A percentile compares a stretch with the other conserved stretches of the same genome.
Conservation (phyloP, 805 yeast species). For the Candida alai region DNA sequence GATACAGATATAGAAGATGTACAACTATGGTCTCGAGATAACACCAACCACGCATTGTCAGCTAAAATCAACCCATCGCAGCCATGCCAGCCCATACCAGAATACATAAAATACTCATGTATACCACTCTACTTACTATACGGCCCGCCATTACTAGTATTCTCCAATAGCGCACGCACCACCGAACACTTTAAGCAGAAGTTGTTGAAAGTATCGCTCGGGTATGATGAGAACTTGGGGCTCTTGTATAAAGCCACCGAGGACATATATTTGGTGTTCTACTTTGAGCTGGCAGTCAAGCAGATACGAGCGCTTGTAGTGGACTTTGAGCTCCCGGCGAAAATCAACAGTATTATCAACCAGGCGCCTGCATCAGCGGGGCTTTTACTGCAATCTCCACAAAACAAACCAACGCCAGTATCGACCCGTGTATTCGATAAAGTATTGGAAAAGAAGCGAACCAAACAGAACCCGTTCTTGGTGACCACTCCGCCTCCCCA, state of each 20-base stretch:
- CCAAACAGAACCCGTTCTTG: slow-evolving; percentile 14
- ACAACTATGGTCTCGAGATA: slow-evolving; percentile 18
- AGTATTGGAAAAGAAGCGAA: slow-evolving; percentile 27
- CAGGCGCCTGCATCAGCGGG: not conserved
- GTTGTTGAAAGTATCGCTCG: slow-evolving; percentile 10
- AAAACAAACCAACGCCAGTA: not conserved
- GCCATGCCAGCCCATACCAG: slow-evolving; percentile 5
- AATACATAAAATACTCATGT: slow-evolving; percentile 14
- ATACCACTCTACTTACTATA: slow-evolving; percentile 25
- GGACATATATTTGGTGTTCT: slow-evolving; percentile 22
- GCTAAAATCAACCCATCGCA: not conserved
- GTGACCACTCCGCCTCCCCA: slow-evolving; percentile 7
- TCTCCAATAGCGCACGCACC: slow-evolving; percentile 16
- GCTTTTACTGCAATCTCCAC: no score
- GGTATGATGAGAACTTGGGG: slow-evolving; percentile 13
- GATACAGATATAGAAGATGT: slow-evolving; percentile 14
- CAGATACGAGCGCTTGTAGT: slow-evolving; percentile 6
- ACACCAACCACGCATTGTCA: not conserved
- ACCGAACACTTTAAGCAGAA: slow-evolving; percentile 17
- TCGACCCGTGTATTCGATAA: slow-evolving; percentile 27
- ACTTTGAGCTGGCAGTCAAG: slow-evolving; percentile 13
- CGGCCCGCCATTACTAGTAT: slow-evolving; percentile 18
- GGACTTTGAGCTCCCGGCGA: slow-evolving; percentile 2
- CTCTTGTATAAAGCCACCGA: slow-evolving; percentile 15
- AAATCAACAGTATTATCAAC: not conserved